Evolutionary conservation across 1,139 yeast genomes (phyloP), one percentile per base, ranked within the genome.

Genomic region (Zygosaccharomyces pseudobailii): DNA sequence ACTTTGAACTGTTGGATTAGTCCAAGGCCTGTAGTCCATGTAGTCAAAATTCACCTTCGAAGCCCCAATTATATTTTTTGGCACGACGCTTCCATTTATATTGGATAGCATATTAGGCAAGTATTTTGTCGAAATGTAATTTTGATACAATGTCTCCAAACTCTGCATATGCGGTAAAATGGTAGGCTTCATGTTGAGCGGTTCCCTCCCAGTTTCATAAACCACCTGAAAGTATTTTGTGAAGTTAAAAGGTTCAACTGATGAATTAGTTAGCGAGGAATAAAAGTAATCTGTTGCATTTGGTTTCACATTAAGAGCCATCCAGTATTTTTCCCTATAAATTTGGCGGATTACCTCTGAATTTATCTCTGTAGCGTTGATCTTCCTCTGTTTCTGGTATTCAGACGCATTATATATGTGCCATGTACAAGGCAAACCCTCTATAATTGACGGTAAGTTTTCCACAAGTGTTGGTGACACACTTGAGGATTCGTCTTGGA

Each of bases 201-300:
- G 71, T 57, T 81, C 86, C 51, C 84, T 67, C 1, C 80, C 84
- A 2, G 78, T 69, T 59, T 79, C 82, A 56, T 72, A 80, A 31
- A 71, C 58, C 7, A 66, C 61, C 28, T 67, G 65, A 17, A 76
- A 63, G 10, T 58, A 57, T 1, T 50, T 32, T 1, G 56, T 54
- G 39, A 53, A 56, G 41, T 51, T 52, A 41, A 64, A 68, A 6
- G 58, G 41, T 13, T 53, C 41, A 3, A 65, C 54, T 42, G 64
- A 57, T 13, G 57, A 60, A 13, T 52, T 54, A 3, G 59, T 55
- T 40, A 77, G 56, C 3, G 76, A 70, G 5, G 66, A 53, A 41
- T 64, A 65, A 13, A 79, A 55, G n/a, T 58, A 49, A 23, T 55
- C 54, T 2, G 85, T 76, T 2, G 77, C 70, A 49, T 75, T 74